Evolutionary conservation across 257 asterid genomes (phyloP).

Genomic region (Plantago ovata): DNA sequence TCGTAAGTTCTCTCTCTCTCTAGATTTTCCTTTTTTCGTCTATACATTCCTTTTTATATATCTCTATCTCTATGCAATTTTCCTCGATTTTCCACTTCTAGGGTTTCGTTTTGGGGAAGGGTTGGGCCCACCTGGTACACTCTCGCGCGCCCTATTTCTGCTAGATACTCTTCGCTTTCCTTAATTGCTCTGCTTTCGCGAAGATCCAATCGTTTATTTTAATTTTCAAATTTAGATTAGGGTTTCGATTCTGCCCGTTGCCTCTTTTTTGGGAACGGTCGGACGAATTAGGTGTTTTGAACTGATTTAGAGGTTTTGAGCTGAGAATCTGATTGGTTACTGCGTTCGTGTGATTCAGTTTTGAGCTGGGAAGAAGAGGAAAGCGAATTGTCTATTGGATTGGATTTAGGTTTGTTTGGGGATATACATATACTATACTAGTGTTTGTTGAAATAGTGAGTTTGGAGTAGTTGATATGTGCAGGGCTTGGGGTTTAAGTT

Average conservation of each 20-base stretch:
- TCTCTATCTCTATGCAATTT: conserved; percentile 7
- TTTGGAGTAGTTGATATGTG: conserved; percentile 34
- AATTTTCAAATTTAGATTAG: background rate
- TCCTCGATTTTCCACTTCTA: conserved; percentile 19
- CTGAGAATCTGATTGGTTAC: background rate
- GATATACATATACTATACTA: too few relatives aligned
- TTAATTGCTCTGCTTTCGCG: too few relatives aligned
- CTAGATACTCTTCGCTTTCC: too few relatives aligned
- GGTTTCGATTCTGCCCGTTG: background rate
- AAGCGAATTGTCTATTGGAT: background rate
- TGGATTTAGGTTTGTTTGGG: background rate
- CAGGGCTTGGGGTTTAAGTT: conserved; percentile 31
- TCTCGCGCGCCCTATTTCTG: conserved; percentile 21
- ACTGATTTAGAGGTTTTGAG: background rate
- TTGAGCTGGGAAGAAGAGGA: conserved; percentile 1
- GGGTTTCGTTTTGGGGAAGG: conserved; percentile 28
- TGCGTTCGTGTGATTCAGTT: background rate
- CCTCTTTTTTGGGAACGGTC: too few relatives aligned
- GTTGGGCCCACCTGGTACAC: conserved; percentile 16
- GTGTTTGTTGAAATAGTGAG: too few relatives aligned
- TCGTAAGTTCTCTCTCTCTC: conserved; percentile 39
- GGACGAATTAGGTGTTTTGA: background rate
- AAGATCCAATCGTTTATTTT: conserved; percentile 20
- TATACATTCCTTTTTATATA: conserved; percentile 15
- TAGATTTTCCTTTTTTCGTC: conserved; percentile 16